Conservation (phyloP, 257 asterid genomes). For the Lantana camara region DNA sequence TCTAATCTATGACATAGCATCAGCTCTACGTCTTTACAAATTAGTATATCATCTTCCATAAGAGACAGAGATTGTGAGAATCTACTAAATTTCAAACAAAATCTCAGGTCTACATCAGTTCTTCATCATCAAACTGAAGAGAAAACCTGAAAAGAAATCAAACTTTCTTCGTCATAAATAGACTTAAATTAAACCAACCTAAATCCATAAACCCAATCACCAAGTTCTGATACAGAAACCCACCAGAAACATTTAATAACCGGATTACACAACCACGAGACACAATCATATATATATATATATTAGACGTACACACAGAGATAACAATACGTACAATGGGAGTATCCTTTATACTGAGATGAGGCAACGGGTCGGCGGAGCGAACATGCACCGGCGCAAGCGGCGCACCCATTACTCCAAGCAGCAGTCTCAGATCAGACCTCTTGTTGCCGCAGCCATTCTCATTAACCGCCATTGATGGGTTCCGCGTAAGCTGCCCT, state of each 20-base stretch:
- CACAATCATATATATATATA: background rate
- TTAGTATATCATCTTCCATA: background rate
- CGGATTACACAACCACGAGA: background rate
- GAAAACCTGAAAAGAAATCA: slow-evolving; percentile 3
- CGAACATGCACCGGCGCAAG: slow-evolving; percentile 91
- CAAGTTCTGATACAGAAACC: background rate
- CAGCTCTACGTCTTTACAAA: background rate
- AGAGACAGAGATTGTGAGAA: slow-evolving; percentile 14
- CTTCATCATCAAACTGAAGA: slow-evolving; percentile 6
- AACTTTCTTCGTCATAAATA: background rate
- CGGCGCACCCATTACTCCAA: slow-evolving; percentile 97
- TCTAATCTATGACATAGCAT: slow-evolving; percentile 2
- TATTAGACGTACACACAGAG: background rate
- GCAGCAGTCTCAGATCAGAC: slow-evolving; percentile 89
- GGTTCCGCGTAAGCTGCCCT: slow-evolving; percentile 64
- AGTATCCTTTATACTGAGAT: slow-evolving; percentile 88
- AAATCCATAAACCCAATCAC: background rate
- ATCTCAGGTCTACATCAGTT: slow-evolving; percentile 25
- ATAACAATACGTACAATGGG: slow-evolving; percentile 62
- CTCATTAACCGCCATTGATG: slow-evolving; percentile 55
- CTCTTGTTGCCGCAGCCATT: slow-evolving; percentile 46
- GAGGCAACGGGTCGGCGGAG: slow-evolving; percentile 81
- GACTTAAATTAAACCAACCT: background rate
- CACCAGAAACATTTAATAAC: background rate
- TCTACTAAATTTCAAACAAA: slow-evolving; percentile 7